Conservation (phyloP, 2,329 filamentous ascomycete species). For the Clarireedia paspali region DNA sequence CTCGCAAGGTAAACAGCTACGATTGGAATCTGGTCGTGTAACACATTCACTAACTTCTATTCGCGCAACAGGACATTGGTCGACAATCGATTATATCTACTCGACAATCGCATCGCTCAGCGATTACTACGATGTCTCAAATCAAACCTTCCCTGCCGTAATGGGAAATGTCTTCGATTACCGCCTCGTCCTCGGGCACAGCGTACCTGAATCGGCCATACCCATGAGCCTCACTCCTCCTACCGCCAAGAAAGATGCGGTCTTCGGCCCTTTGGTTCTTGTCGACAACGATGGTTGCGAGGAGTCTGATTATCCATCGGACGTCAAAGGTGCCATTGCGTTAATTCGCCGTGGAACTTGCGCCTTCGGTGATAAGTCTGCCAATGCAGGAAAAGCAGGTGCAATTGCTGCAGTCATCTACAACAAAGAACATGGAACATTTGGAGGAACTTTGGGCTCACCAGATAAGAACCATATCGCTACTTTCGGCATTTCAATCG, state of each 20-base stretch:
- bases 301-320: conserved; percentile 52
- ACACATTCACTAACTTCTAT: conserved; percentile 9
- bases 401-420: conserved; percentile 67
- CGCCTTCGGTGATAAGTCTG: conserved; percentile 64
- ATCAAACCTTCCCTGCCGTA: conserved; percentile 56
- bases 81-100: conserved; percentile 56
- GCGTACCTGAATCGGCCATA: conserved; percentile 41
- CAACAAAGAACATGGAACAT: conserved; percentile 39
- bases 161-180: conserved; percentile 52
- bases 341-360: conserved; percentile 65
- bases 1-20: conserved; percentile 42
- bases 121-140: conserved; percentile 54
- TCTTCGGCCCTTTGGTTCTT: conserved; percentile 51
- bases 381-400: conserved; percentile 58
- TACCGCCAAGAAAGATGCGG: conserved; percentile 50
- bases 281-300: conserved; percentile 57
- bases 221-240: conserved; percentile 62
- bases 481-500: conserved; percentile 57
- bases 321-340: conserved; percentile 56
- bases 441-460: conserved; percentile 62
- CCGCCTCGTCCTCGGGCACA: conserved; percentile 46
- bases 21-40: neutral
- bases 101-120: conserved; percentile 45
- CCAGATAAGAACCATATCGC: conserved; percentile 54
- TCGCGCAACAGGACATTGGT: conserved; percentile 46